A percentile compares a stretch with the other conserved stretches of the same genome.
These are phyloP conservation scores for Akanthomyces dipterigenus DNA, from an alignment of 2,329 filamentous ascomycete species.

Conservation along the genomic window DNA sequence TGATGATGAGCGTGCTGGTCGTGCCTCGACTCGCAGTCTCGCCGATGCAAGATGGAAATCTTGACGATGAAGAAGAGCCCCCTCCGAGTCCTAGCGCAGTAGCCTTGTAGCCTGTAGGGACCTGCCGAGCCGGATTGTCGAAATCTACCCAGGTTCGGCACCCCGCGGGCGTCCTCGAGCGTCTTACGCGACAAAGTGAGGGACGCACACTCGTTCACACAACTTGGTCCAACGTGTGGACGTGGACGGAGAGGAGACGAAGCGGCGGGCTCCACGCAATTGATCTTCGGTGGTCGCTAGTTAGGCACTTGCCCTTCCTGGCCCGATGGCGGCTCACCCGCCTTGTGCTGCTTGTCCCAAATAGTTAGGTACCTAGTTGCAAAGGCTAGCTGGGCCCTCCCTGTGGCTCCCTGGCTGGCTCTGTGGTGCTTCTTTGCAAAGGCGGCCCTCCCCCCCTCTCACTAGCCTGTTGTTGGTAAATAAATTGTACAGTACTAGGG, in stretches of 20 bases:
- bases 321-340: slow-evolving; percentile 5
- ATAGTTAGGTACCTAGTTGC: slow-evolving; percentile 8
- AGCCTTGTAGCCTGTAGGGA: no score
- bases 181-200: no score
- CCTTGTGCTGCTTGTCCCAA: slow-evolving; percentile 6
- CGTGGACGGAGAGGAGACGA: neutral
- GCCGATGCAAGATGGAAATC: no score
- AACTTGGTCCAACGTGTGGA: no score
- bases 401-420: neutral
- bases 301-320: slow-evolving; percentile 10
- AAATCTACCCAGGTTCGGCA: no score
- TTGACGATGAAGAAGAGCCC: no score
- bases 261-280: neutral
- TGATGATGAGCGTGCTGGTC: no score
- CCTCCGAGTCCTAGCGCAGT: no score
- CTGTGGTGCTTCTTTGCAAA: neutral
- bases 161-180: no score
- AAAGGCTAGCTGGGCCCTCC: neutral
- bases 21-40: no score
- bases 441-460: neutral
- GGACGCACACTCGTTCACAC: neutral
- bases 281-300: neutral
- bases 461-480: neutral
- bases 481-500: no score
- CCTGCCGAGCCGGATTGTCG: no score